Evolutionary conservation across 805 yeast species (phyloP), one percentile per base, ranked within the genome.

Genomic region (Vanderwaltozyma verrucispora): DNA sequence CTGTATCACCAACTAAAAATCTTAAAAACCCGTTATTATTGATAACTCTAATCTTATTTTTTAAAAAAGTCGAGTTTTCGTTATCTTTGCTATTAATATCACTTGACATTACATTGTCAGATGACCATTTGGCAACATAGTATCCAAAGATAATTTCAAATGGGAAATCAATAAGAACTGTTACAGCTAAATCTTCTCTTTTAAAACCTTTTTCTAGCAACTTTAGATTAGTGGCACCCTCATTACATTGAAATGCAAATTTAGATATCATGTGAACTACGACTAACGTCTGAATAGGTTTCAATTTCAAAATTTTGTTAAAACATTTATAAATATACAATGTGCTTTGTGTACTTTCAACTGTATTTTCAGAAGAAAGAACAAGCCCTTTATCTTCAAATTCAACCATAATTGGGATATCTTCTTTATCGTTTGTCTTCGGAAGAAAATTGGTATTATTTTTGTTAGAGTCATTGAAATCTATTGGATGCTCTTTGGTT

Each of bases 101-200:
- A 21, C 27, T 24, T 26, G 21, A 20, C 2, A 32, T 32, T 11
- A 31, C 43, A 1, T 43, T 19, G 4, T 94, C 94, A 0, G 82
- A 72, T 0, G 95, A 83, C 96, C 96, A 86, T 50, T 86, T 75
- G 5, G 95, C 98, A 1, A 94, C 94, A 50, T 87, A 88, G 58
- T 87, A 92, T 2, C 98, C 97, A 62, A 92, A 89, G 3, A 89
- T 62, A 56, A 92, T 81, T 56, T 92, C 97, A 58, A 92, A 87
- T 10, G 98, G 98, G 60, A 92, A 92, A 57, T 92, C 96, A 34
- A 92, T 84, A 32, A 92, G 62, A 0, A 89, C 97, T 0, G 96
- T 84, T 16, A 92, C 74, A 1, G 97, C 94, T 28, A 92, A 64
- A 54, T 92, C 97, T 58, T 92, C 98, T 55, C 88, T 84, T 28